Evolutionary conservation across 208 protist genomes (phyloP).

Genomic region (Lotmaria passim): DNA sequence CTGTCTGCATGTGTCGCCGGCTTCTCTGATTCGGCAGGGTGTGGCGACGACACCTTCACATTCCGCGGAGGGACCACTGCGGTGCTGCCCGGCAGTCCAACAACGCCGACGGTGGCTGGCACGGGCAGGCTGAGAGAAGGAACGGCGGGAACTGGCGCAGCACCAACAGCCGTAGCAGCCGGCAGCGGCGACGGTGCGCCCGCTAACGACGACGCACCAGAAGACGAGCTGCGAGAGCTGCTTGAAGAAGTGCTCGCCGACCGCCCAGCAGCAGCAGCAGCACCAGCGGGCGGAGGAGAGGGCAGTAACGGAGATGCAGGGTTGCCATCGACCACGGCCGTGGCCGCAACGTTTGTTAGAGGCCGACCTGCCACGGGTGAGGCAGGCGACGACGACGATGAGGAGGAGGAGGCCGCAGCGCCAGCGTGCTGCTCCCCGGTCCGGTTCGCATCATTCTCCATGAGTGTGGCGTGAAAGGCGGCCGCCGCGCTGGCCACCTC

Average conservation of each 20-base stretch:
- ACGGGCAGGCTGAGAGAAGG: conserved; percentile 3
- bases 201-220: conserved; percentile 9
- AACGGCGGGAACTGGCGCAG: not conserved
- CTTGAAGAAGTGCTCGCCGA: not conserved
- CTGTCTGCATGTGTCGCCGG: not conserved
- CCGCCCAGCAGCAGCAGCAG: not conserved
- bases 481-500: conserved; percentile 29
- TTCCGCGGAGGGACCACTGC: not conserved
- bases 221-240: conserved; percentile 19
- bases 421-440: not conserved
- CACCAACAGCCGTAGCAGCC: not conserved
- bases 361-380: too few relatives aligned
- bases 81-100: not conserved
- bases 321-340: not conserved
- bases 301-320: not conserved
- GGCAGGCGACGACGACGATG: not conserved
- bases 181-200: not conserved
- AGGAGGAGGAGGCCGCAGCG: not conserved
- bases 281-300: not conserved
- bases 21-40: not conserved
- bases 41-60: not conserved
- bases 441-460: not conserved
- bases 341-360: too few relatives aligned
- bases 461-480: conserved; percentile 28
- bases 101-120: not conserved